Base-by-base conservation (phyloP, 2,329 filamentous ascomycete species). In the Aspergillus tanneri region DNA sequence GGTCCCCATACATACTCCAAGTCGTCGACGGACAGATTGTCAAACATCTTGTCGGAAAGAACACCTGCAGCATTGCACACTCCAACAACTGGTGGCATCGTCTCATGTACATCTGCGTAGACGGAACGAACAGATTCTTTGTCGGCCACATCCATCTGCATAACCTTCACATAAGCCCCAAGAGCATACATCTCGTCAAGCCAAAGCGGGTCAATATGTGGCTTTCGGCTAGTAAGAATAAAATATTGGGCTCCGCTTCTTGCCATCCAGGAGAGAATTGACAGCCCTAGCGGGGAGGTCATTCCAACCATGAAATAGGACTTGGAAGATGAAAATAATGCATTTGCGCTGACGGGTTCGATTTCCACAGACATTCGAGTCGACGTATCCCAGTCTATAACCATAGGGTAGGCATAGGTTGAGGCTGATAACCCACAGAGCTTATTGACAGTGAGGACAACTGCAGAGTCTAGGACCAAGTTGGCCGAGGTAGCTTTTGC, bases 1-100 rank as follows among this genome's bases (percentile, higher is more conserved):
- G 74, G 69, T 12, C 16, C 11, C 30, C 16, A 18, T 9, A 34
- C 30, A 19, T 18, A 18, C 2, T 16, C 14, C 10, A 34, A 34
- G 14, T 34, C 30, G 3, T 34, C 30, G 19, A 34, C 16, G 7
- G 30, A 8, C 30, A 34, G 16, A 4, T 34, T 34, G 16, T 16
- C 16, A 10, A 34, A 34, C 12, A 18, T 18, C 4, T 14, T 9
- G 19, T 34, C 30, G 16, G 30, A 14, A 14, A 34, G 30, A 7
- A 34, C 30, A 14, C 16, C 19, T 7, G 30, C 30, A 18, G 14
- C 30, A 18, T 34, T 34, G 14, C 16, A 14, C 4, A 34, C 30
- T 2, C 30, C 30, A 10, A 9, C 14, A 18, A 34, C 19, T 34
- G 30, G 30, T 10, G 30, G 14, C 30, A 34, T 34, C 5, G 30